phyloP scores from a whole-genome alignment of 116 monocot genomes.

The Papilionanthe hybrid region DNA sequence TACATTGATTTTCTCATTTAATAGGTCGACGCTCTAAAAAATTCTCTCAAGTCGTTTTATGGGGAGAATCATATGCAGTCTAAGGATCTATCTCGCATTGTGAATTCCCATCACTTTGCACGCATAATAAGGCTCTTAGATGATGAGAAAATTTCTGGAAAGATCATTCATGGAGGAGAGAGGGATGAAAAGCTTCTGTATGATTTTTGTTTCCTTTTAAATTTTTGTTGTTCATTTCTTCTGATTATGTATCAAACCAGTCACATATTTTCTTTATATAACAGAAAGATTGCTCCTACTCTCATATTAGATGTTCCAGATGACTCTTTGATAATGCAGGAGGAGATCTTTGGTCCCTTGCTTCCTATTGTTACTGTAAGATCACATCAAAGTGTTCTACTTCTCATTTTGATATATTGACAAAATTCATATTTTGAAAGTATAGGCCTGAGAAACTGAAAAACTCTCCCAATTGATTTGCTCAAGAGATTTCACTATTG shows the following conservation, averaged over 20 bases:
- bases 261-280: neutral
- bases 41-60: constrained; percentile 60
- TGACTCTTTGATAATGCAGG: constrained; percentile 75
- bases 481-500: too few species aligned
- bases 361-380: constrained; percentile 79
- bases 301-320: constrained; percentile 61
- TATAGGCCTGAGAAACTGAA: neutral
- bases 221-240: neutral
- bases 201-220: constrained; percentile 8
- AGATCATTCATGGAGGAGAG: constrained; percentile 69
- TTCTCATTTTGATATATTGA: neutral
- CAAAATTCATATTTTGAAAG: neutral
- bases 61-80: constrained; percentile 68
- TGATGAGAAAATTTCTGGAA: constrained; percentile 58
- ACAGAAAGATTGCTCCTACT: constrained; percentile 73
- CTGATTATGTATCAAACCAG: neutral
- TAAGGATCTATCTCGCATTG: constrained; percentile 69
- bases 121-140: constrained; percentile 64
- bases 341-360: constrained; percentile 89
- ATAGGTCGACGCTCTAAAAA: constrained; percentile 61
- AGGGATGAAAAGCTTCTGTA: constrained; percentile 72
- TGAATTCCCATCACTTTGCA: constrained; percentile 73
- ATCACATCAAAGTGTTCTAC: neutral
- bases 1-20: neutral
- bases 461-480: too few species aligned